Evolutionary conservation across 495 filamentous ascomycete genomes (phyloP).

Genomic region (Geoglossum glabrum): DNA sequence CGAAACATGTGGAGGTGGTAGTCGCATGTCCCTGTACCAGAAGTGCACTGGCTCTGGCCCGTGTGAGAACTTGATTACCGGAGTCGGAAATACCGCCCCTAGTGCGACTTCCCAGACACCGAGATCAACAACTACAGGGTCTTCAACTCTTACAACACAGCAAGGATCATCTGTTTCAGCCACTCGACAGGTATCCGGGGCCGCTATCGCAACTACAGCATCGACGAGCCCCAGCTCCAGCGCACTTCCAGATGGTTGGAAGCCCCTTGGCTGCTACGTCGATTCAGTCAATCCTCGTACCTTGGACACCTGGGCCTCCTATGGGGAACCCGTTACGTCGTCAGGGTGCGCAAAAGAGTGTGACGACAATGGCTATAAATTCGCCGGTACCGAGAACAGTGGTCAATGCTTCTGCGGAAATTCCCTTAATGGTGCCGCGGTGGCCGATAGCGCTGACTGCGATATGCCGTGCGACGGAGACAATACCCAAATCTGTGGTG

Average conservation of each 20-base stretch:
- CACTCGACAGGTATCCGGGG: not conserved
- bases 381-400: constrained; percentile 2
- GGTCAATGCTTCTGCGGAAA: constrained; percentile 3
- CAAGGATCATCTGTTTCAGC: too few relatives aligned
- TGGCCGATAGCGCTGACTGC: not conserved
- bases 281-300: constrained; percentile 1
- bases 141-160: too few relatives aligned
- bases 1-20: not conserved
- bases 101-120: not conserved
- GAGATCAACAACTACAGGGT: not conserved
- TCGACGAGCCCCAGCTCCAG: not conserved
- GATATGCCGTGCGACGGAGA: not conserved
- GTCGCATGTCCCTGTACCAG: constrained; percentile 4
- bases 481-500: not conserved
- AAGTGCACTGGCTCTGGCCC: not conserved
- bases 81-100: not conserved
- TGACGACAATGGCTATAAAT: not conserved
- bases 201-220: not conserved
- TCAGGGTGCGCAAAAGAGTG: not conserved
- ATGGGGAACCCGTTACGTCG: not conserved
- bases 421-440: not conserved
- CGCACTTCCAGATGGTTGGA: not conserved
- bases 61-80: not conserved
- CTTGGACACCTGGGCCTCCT: not conserved
- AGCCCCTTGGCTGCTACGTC: not conserved